Evolutionary conservation across 2,329 filamentous ascomycete species (phyloP).

Genomic region (Fusarium ramigenum): DNA sequence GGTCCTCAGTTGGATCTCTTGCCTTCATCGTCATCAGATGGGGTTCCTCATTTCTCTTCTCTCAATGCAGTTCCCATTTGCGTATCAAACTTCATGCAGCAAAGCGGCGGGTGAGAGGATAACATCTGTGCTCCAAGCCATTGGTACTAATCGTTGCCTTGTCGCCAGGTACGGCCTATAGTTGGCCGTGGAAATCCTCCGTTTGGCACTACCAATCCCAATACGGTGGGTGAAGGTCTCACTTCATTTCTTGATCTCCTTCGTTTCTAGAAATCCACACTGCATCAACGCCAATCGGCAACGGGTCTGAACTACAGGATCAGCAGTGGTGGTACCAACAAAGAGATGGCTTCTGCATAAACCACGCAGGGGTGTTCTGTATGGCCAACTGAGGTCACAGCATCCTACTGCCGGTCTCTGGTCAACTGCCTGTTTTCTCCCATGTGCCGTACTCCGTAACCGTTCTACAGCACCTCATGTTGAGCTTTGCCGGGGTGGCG

Average conservation of each 20-base stretch:
- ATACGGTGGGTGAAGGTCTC: conserved; percentile 24
- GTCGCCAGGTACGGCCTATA: conserved; percentile 26
- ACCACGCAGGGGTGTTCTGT: background rate
- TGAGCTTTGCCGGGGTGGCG: conserved; percentile 5
- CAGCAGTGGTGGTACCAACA: conserved; percentile 7
- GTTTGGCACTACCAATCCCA: conserved; percentile 8
- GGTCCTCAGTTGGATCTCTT: conserved; percentile 5
- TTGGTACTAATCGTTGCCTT: conserved; percentile 15
- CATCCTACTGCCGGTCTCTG: background rate
- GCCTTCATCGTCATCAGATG: conserved; percentile 18
- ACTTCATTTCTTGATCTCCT: conserved; percentile 33
- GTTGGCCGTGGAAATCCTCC: conserved; percentile 34
- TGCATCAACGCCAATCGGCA: conserved; percentile 21
- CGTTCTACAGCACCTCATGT: background rate
- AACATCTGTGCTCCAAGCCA: conserved; percentile 11
- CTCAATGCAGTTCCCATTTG: conserved; percentile 19
- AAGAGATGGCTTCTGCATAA: conserved; percentile 15
- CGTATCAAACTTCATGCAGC: conserved; percentile 15
- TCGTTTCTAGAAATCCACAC: conserved; percentile 36
- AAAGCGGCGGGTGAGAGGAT: conserved; percentile 13
- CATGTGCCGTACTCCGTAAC: conserved; percentile 3
- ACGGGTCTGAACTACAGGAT: conserved; percentile 18
- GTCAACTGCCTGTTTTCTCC: background rate
- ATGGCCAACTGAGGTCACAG: conserved; percentile 1
- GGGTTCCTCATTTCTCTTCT: conserved; percentile 38